Conservation (phyloP, 495 filamentous ascomycete genomes). For the Hypoxylon trugodes region DNA sequence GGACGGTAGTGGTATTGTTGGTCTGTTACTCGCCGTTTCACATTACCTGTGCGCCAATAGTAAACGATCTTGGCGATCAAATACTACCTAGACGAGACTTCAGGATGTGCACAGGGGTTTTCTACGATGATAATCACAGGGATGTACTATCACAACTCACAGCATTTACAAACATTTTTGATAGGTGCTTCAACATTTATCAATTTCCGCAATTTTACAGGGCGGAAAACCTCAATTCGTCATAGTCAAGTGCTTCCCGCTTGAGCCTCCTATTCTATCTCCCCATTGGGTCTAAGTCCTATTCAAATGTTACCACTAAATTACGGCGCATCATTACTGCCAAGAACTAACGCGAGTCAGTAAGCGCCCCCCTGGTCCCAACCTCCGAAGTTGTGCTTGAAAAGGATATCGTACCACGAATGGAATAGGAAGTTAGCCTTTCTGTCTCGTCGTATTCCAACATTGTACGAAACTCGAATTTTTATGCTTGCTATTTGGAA, state of each 20-base stretch:
- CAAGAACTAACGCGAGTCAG: conserved; percentile 14
- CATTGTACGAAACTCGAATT: conserved; percentile 1
- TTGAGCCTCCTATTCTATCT: no score
- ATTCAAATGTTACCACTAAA: background rate
- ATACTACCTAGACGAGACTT: conserved; percentile 4
- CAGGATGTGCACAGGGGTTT: background rate
- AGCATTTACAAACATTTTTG: background rate
- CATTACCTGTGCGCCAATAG: conserved; percentile 19
- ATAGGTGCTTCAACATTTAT: background rate
- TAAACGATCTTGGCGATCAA: conserved; percentile 5
- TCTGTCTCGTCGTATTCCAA: conserved; percentile 1
- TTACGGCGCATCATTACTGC: conserved; percentile 11
- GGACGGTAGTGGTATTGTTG: conserved; percentile 18
- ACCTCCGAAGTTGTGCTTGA: background rate
- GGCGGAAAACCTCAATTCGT: no score
- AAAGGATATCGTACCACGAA: conserved; percentile 5
- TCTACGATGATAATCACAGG: background rate
- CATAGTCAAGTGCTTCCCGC: background rate
- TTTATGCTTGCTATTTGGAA: background rate
- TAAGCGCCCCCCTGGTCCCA: conserved; percentile 11
- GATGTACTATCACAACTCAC: background rate
- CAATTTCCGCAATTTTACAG: no score
- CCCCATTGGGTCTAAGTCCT: background rate
- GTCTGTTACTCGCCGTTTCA: conserved; percentile 26
- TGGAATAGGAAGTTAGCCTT: background rate